phyloP scores from a whole-genome alignment of 768 basidiomycete species.

The Boletellus ananiceps region DNA sequence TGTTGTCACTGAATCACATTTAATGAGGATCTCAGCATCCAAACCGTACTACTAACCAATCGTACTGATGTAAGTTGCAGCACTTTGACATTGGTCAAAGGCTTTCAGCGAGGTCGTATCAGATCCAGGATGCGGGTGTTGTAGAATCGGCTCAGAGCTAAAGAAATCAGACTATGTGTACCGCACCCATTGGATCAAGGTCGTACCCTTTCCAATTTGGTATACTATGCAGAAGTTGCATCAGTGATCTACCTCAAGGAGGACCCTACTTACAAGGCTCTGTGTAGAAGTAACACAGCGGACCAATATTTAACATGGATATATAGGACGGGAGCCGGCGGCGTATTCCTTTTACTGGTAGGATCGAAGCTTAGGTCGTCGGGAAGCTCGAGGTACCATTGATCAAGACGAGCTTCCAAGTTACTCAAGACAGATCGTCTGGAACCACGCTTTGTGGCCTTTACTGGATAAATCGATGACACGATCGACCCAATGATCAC shows the following conservation, averaged over 20 bases:
- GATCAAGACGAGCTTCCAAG: slow-evolving; percentile 65
- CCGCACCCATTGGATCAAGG: not conserved
- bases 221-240: slow-evolving; percentile 41
- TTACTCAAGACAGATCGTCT: slow-evolving; percentile 47
- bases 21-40: not conserved
- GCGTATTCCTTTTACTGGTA: slow-evolving; percentile 46
- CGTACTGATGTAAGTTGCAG: slow-evolving; percentile 65
- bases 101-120: slow-evolving; percentile 55
- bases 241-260: slow-evolving; percentile 8
- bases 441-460: slow-evolving; percentile 39
- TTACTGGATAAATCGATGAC: slow-evolving; percentile 66
- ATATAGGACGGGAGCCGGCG: slow-evolving; percentile 62
- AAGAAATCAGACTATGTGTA: slow-evolving; percentile 1
- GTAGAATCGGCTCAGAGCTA: slow-evolving; percentile 42
- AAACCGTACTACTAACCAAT: slow-evolving; percentile 42
- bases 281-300: slow-evolving; percentile 66
- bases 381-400: slow-evolving; percentile 69
- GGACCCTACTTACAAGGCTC: slow-evolving; percentile 63
- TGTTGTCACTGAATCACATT: slow-evolving; percentile 39
- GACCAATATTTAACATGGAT: slow-evolving; percentile 76
- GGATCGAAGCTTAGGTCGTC: slow-evolving; percentile 58
- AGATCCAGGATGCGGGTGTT: slow-evolving; percentile 36
- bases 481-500: slow-evolving; percentile 65
- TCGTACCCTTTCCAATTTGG: slow-evolving; percentile 66
- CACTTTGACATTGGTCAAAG: slow-evolving; percentile 70